Percentiles rank a stretch among this genome's conserved stretches.
phyloP scores from a whole-genome alignment of 2,329 filamentous ascomycete species.

The Cytospora piceicola region DNA sequence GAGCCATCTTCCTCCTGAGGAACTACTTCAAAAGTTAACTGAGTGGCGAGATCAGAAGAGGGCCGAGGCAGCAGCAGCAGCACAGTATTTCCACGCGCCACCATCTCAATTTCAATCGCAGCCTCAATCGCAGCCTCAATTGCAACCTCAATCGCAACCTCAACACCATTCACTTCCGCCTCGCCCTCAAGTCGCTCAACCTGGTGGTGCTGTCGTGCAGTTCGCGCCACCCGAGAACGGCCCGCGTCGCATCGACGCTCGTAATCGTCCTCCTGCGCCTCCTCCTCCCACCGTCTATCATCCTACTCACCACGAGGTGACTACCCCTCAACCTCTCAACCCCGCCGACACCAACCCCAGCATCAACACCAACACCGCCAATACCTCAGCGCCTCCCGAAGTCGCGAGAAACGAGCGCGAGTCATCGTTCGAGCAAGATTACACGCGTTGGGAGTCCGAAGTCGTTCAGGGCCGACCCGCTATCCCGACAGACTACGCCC shows the following conservation, averaged over 20 bases:
- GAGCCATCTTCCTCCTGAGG: slow-evolving; percentile 19
- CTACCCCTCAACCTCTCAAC: slow-evolving; percentile 33
- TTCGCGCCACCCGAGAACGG: neutral
- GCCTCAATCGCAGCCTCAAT: no score
- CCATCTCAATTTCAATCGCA: neutral
- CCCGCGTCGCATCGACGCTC: neutral
- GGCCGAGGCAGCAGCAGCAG: slow-evolving; percentile 2
- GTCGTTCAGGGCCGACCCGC: neutral
- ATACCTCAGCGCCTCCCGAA: slow-evolving; percentile 35
- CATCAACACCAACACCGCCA: slow-evolving; percentile 33
- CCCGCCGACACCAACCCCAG: slow-evolving; percentile 37
- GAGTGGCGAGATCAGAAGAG: slow-evolving; percentile 17
- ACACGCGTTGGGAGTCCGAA: slow-evolving; percentile 13
- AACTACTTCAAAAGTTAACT: slow-evolving; percentile 9
- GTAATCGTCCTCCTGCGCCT: no score
- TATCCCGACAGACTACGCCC: slow-evolving; percentile 7
- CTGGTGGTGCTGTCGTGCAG: neutral
- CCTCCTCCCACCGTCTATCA: neutral
- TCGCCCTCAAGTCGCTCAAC: neutral
- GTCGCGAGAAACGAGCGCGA: slow-evolving; percentile 3
- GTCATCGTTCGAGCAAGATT: slow-evolving; percentile 12
- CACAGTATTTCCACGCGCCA: neutral
- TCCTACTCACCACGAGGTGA: neutral
- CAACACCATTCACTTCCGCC: neutral
- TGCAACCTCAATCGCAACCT: no score